phyloP scores from a whole-genome alignment of 176 grass and related monocot species.

The Aegilops sharonensis region DNA sequence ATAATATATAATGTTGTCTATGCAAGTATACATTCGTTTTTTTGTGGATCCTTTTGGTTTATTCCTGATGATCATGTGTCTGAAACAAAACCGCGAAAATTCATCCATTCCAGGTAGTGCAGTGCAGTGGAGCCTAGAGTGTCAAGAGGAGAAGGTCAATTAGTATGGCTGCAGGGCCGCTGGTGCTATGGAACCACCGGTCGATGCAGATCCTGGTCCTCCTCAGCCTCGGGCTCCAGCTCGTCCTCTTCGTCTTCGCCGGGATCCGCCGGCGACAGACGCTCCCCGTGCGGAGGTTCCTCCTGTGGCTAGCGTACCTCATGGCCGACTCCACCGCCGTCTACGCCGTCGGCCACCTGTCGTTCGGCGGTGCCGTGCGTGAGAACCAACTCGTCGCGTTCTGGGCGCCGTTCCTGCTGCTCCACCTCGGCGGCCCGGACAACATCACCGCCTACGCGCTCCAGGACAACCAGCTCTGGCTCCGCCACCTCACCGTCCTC shows the following conservation, averaged over 20 bases:
- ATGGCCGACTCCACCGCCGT: not conserved
- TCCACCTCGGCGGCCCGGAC: not conserved
- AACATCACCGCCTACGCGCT: slow-evolving; percentile 1
- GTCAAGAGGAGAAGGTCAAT: not conserved
- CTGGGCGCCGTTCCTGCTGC: slow-evolving; percentile 8
- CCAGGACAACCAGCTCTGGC: slow-evolving; percentile 9
- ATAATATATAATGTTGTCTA: too few species aligned
- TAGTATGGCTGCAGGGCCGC: not conserved
- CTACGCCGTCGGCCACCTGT: not conserved
- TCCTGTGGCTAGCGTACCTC: not conserved
- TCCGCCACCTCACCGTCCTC: not conserved
- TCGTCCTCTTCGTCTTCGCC: not conserved
- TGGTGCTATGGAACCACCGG: not conserved
- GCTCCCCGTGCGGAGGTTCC: not conserved
- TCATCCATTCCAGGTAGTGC: not conserved
- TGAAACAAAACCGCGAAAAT: not conserved
- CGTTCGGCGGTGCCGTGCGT: fast-evolving
- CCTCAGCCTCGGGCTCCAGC: not conserved
- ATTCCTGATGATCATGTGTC: not conserved
- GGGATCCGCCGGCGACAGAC: not conserved
- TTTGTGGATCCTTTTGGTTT: not conserved
- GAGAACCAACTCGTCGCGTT: not conserved
- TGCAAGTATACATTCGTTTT: too few species aligned
- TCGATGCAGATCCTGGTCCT: not conserved
- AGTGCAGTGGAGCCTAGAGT: not conserved